Evolutionary conservation across 768 basidiomycete species (phyloP), one percentile per base, ranked within the genome.

Genomic region (Pleurotus giganteus): DNA sequence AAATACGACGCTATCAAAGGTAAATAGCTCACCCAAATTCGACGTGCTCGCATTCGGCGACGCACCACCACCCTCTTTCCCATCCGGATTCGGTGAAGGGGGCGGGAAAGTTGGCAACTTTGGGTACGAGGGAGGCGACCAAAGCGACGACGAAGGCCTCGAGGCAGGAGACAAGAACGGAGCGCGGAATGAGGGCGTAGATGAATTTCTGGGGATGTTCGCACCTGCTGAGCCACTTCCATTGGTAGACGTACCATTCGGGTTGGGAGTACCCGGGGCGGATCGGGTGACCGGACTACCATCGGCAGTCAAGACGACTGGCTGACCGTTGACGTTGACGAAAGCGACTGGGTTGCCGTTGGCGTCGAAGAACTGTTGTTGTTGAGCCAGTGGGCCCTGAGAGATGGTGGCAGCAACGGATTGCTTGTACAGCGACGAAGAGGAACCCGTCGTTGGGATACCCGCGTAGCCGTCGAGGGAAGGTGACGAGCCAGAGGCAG

Each of bases 101-200:
- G 58, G 29, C 23, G 57, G 12, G 41, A 19, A 36, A 26, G 28
- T 34, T 47, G 64, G 59, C 57, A 66, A 61, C 57, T 57, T 26
- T 57, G 60, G 61, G 59, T 77, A 75, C 0, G 76, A 63, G 1
- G 85, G 83, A 7, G 86, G 86, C 0, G 80, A 73, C 87, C 86
- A 88, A 0, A 85, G 50, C 12, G 79, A 74, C 1, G 79, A 82
- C 3, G 78, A 69, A 0, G 86, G 85, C n/a, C 87, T 77, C 0
- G 84, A 85, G 1, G 86, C 78, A 0, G 88, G 88, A 3, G 85
- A 80, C 51, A 88, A 80, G 71, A 88, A 88, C 1, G 88, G 85
- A 0, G 80, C 72, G 23, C 88, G 81, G 73, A 90, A 89, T 12
- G 75, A 78, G 34, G 76, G 78, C 1, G 74, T 69, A 19, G 73